Percentiles rank a stretch among this genome's conserved stretches.
These are phyloP conservation scores for Dendryphion nanum DNA, from an alignment of 2,329 filamentous ascomycete genomes.

Conservation along the genomic window DNA sequence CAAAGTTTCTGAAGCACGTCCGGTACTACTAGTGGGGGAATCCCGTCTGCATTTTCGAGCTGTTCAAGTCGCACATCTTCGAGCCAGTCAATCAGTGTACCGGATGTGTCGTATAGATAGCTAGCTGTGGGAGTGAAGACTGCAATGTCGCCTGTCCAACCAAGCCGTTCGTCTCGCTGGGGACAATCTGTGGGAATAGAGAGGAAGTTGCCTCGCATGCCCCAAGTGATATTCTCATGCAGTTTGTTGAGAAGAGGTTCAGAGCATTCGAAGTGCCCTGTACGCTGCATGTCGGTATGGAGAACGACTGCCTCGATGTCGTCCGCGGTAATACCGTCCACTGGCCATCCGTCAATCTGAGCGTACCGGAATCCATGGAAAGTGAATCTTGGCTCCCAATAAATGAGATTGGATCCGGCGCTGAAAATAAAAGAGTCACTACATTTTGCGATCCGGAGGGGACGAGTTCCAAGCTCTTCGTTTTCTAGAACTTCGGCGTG, in stretches of 20 bases:
- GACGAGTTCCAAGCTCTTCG: slow-evolving; percentile 42
- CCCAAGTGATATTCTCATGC: slow-evolving; percentile 56
- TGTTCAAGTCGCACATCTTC: slow-evolving; percentile 46
- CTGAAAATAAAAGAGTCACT: too few relatives aligned
- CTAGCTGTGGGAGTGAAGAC: slow-evolving; percentile 52
- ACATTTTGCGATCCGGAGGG: slow-evolving; percentile 47
- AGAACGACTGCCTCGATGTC: slow-evolving; percentile 43
- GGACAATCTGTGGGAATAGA: slow-evolving; percentile 53
- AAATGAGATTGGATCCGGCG: too few relatives aligned
- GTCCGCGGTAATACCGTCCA: slow-evolving; percentile 2
- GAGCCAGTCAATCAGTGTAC: slow-evolving; percentile 53
- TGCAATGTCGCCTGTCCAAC: slow-evolving; percentile 55
- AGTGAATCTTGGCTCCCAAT: slow-evolving; percentile 52
- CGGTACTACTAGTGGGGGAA: neutral
- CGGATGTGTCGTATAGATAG: slow-evolving; percentile 55
- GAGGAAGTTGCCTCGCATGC: slow-evolving; percentile 58
- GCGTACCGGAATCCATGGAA: slow-evolving; percentile 56
- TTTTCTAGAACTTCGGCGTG: slow-evolving; percentile 59
- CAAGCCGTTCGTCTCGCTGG: slow-evolving; percentile 55
- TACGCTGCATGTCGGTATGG: slow-evolving; percentile 54
- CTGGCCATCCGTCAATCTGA: slow-evolving; percentile 47
- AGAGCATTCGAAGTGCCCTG: slow-evolving; percentile 54
- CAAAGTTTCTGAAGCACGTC: neutral
- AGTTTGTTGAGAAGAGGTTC: slow-evolving; percentile 53
- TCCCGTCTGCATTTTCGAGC: neutral